phyloP scores from a whole-genome alignment of 2,329 filamentous ascomycete species.

The Sclerotinia spermophila region DNA sequence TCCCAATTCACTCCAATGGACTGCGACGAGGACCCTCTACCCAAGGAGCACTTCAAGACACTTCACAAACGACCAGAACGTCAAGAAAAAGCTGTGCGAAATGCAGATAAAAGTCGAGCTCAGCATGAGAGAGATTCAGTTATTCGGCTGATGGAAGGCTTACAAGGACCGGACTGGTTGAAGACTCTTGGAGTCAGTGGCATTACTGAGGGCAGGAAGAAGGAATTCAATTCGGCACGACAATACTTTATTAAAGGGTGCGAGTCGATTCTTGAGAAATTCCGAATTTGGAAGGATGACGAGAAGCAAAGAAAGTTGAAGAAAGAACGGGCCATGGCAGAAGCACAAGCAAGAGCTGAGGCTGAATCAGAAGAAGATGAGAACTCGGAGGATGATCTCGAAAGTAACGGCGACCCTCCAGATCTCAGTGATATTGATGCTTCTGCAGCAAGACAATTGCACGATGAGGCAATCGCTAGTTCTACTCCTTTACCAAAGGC shows the following conservation, averaged over 20 bases:
- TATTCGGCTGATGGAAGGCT: slow-evolving; percentile 67
- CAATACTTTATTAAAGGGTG: slow-evolving; percentile 83
- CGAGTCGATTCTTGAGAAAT: slow-evolving; percentile 78
- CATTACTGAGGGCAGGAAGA: slow-evolving; percentile 76
- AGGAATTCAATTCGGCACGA: slow-evolving; percentile 80
- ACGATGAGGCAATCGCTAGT: slow-evolving; percentile 42
- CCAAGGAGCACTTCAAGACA: slow-evolving; percentile 51
- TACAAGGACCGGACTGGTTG: slow-evolving; percentile 91
- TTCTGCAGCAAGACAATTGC: slow-evolving; percentile 69
- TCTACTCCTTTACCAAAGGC: slow-evolving; percentile 28
- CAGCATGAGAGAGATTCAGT: slow-evolving; percentile 66
- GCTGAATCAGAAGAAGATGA: slow-evolving; percentile 30
- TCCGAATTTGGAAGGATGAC: slow-evolving; percentile 80
- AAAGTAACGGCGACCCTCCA: slow-evolving; percentile 42
- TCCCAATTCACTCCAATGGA: slow-evolving; percentile 43
- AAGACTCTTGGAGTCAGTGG: slow-evolving; percentile 85
- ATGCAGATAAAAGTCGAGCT: slow-evolving; percentile 60
- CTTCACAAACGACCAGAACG: slow-evolving; percentile 58
- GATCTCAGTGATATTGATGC: slow-evolving; percentile 69
- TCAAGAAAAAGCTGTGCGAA: slow-evolving; percentile 59
- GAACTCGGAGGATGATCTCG: slow-evolving; percentile 53
- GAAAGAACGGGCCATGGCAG: slow-evolving; percentile 60
- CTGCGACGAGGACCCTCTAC: slow-evolving; percentile 51
- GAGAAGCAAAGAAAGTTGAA: slow-evolving; percentile 79
- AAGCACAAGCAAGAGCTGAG: slow-evolving; percentile 45